Evolutionary conservation across 2,329 filamentous ascomycete genomes (phyloP), one percentile per base, ranked within the genome.

Genomic region (Trichoderma pleuroti): DNA sequence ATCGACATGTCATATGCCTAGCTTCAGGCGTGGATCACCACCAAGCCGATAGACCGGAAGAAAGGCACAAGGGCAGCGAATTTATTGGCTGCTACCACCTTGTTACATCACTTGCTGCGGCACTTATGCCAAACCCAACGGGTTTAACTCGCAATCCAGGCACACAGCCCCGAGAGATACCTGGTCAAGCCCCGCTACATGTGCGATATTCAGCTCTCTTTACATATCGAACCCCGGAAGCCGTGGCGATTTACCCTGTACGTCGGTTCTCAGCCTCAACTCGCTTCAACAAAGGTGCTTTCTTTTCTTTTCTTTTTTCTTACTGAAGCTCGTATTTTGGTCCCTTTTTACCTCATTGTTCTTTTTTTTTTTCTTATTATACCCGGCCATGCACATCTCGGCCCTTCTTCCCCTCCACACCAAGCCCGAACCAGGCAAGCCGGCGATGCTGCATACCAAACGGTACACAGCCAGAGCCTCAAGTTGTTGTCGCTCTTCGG

Each of bases 1-100:
- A 34, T 52, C 36, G 56, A 68, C 65, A 36, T 28, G 65, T 68
- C 65, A 68, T 68, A 57, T 57, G 30, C 65, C 39, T 28, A 36
- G 64, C 34, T 30, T 49, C 28, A 16, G 28, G 65, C 65, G 49
- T 68, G 54, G 65, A 68, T 68, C 65, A 60, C 56, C 65, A 34
- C 39, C 56, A 68, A 57, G 56, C 21, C 30, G 65, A 36, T 39
- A 30, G 30, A 21, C 28, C 42, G 16, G 39, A n/a, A 57, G 24
- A 57, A 24, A 56, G 36, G 11, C 18, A n/a, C 5, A 39, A 34
- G 64, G 18, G 36, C 65, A 49, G 34, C 28, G 8, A 61, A 28
- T 21, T 32, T 10, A 68, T 49, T 68, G 65, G 39, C 12, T 24
- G 30, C 34, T 18, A 26, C 56, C 42, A 11, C 32, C 62, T n/a